Evolutionary conservation across 768 basidiomycete genomes (phyloP), one percentile per base, ranked within the genome.

Genomic region (Lentinula edodes): DNA sequence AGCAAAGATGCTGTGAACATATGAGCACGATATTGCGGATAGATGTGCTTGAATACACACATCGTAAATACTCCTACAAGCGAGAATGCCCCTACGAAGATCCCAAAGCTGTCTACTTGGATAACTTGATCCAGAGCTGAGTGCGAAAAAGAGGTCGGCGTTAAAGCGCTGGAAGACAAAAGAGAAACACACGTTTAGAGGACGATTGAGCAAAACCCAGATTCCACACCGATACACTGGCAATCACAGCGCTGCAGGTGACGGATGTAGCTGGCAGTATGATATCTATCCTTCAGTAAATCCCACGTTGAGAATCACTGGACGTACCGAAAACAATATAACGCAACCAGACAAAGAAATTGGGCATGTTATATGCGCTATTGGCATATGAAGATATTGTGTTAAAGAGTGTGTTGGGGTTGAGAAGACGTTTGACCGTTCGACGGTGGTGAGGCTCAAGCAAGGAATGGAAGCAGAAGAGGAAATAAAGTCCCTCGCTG

Each of bases 201-300:
- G 70, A 60, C 43, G 71, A 61, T 60, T 74, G 71, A 50, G 79
- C 72, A 64, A 88, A 73, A 65, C 82, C 82, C 48, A 82, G 69
- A 71, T 90, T 88, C 89, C 88, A 90, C 18, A 86, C 84, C 60
- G 88, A 84, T 35, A 84, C 78, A 66, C 83, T 85, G 63, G 84
- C 82, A 60, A 84, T 77, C 66, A 88, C 76, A 52, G 87, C 85
- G 75, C 82, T 88, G 71, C 82, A 90, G 64, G 83, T 69, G 65
- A 85, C 78, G 71, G 88, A 86, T 51, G 83, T 63, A 67, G 74
- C 89, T 91, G 20, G 63, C 35, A 45, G 57, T 28, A 1, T 38
- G n/a, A 32, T 28, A 38, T 20, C 5, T 15, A 18, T 5, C 34
- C 18, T 23, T 48, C 9, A 23, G 23, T 13, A 35, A 45, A 34